phyloP scores from a whole-genome alignment of 169 alveolate genomes.

The Eimeria tenella region DNA sequence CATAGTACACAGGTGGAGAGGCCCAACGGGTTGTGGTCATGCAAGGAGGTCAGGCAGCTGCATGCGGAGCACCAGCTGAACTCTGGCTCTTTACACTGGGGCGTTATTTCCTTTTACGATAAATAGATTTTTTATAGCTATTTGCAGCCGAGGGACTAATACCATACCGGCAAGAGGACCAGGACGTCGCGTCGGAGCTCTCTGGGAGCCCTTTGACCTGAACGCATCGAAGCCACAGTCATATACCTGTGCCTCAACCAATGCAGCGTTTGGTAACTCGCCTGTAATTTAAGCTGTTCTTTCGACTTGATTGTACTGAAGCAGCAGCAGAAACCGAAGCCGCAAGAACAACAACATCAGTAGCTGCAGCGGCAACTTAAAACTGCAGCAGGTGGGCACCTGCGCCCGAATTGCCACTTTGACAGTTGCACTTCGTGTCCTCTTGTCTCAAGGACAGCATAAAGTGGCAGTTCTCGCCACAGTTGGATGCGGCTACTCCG shows the following conservation, averaged over 20 bases:
- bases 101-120: no score
- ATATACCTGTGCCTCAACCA: neutral
- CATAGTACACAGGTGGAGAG: neutral
- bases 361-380: constrained; percentile 12
- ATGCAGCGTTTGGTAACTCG: neutral
- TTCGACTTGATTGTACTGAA: neutral
- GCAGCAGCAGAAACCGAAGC: neutral
- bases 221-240: neutral
- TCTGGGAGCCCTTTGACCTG: constrained; percentile 49
- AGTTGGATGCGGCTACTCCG: neutral
- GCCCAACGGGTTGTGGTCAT: neutral
- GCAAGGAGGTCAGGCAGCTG: constrained; percentile 5
- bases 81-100: neutral
- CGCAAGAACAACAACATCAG: constrained; percentile 15
- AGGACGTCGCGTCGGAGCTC: constrained; percentile 2
- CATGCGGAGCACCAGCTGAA: constrained; percentile 33
- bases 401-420: no score
- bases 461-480: no score
- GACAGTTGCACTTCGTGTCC: no score
- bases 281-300: neutral
- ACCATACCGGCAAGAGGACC: constrained; percentile 8
- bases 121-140: neutral
- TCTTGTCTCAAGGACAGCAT: no score
- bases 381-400: no score
- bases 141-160: neutral